Percentiles rank a stretch among this genome's conserved stretches.
These are phyloP conservation scores for Pleurotus ostreatus DNA, from an alignment of 768 basidiomycete genomes.

Conservation along the genomic window DNA sequence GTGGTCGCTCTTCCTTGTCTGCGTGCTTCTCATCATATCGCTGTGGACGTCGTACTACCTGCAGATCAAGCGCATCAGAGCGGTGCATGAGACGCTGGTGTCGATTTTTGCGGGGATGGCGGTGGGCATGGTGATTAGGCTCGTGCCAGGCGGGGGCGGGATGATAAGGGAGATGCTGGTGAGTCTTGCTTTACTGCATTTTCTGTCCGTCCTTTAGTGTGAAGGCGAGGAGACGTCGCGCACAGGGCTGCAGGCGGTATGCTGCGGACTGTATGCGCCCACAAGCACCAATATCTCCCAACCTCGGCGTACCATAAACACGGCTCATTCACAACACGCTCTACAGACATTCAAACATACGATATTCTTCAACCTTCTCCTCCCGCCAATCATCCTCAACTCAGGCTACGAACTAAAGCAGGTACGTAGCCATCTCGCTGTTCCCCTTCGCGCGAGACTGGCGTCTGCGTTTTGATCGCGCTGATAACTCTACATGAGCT, in stretches of 20 bases:
- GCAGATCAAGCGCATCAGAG: conserved; percentile 93
- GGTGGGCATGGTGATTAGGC: conserved; percentile 85
- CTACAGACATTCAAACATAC: conserved; percentile 92
- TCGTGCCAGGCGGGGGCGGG: conserved; percentile 88
- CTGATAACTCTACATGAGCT: no score
- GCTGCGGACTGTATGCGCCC: no score
- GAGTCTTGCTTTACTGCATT: conserved; percentile 28
- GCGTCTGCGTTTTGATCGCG: no score
- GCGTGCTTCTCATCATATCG: conserved; percentile 88
- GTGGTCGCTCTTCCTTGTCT: conserved; percentile 92
- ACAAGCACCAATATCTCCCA: no score
- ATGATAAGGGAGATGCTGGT: conserved; percentile 98
- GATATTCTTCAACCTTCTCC: conserved; percentile 95
- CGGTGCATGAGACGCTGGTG: conserved; percentile 93
- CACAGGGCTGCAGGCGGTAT: no score
- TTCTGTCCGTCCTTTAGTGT: no score
- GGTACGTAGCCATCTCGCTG: conserved; percentile 30
- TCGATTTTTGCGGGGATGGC: conserved; percentile 96
- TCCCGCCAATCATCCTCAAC: conserved; percentile 97
- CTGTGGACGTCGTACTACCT: conserved; percentile 97
- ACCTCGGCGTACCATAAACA: no score
- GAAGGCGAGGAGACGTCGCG: no score
- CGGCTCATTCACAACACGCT: background rate
- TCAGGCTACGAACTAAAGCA: conserved; percentile 98
- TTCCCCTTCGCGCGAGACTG: no score